Evolutionary conservation across 169 alveolate genomes (phyloP).

Genomic region (Eimeria maxima): DNA sequence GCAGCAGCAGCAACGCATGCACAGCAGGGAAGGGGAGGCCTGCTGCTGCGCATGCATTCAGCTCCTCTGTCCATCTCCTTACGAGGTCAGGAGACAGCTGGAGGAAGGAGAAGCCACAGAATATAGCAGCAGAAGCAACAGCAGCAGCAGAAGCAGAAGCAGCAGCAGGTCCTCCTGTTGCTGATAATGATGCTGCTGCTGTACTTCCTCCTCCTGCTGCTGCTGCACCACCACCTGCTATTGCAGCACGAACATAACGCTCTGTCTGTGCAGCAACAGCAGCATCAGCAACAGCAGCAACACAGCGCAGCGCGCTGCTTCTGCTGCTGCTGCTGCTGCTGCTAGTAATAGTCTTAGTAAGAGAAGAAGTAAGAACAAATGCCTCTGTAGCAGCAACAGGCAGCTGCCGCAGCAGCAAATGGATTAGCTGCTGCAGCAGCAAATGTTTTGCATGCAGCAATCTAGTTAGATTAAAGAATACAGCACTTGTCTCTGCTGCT

Average conservation of each 20-base stretch:
- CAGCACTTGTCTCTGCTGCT: slow-evolving; percentile 94
- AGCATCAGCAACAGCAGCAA: slow-evolving; percentile 96
- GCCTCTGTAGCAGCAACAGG: slow-evolving; percentile 95
- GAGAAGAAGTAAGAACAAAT: slow-evolving; percentile 97
- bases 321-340: slow-evolving; percentile 94
- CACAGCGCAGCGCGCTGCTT: slow-evolving; percentile 95
- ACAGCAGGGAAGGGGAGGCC: slow-evolving; percentile 89
- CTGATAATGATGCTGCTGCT: slow-evolving; percentile 80
- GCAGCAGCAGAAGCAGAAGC: slow-evolving; percentile 45
- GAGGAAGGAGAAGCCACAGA: slow-evolving; percentile 95
- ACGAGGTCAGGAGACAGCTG: slow-evolving; percentile 85
- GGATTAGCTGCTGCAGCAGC: slow-evolving; percentile 95
- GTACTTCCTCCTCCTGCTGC: slow-evolving; percentile 90
- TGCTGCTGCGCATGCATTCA: background rate
- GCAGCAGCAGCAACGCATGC: slow-evolving; percentile 94
- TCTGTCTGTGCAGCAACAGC: slow-evolving; percentile 97
- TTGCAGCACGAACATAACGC: slow-evolving; percentile 95
- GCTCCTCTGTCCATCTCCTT: slow-evolving; percentile 88
- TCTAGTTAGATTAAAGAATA: slow-evolving; percentile 97
- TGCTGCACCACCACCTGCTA: slow-evolving; percentile 81
- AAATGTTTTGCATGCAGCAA: slow-evolving; percentile 95
- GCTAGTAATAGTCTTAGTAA: slow-evolving; percentile 96
- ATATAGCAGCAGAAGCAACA: slow-evolving; percentile 90
- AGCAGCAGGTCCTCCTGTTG: slow-evolving; percentile 61
- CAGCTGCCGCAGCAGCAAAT: slow-evolving; percentile 85